Conservation (phyloP, 1,139 yeast genomes). For the Geotrichum citri-aurantii region DNA sequence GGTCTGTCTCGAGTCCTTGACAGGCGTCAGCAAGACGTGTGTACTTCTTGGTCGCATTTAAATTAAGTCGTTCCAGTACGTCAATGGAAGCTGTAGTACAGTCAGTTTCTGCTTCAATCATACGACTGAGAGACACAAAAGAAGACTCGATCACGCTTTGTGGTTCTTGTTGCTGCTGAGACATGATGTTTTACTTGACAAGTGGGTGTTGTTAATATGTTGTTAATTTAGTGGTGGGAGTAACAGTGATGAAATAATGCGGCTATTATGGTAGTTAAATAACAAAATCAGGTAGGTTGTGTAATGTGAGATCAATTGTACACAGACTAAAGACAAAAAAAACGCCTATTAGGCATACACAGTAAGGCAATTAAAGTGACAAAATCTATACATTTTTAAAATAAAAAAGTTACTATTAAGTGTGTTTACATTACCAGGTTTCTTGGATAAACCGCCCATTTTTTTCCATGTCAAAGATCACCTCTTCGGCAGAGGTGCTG, state of each 20-base stretch:
- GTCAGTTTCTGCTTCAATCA: conserved; percentile 35
- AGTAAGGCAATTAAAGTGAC: not conserved
- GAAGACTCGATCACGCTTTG: conserved; percentile 18
- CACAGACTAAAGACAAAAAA: not conserved
- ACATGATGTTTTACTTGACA: not conserved
- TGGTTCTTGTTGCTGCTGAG: conserved; percentile 4
- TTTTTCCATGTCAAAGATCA: conserved; percentile 57
- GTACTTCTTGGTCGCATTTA: conserved; percentile 31
- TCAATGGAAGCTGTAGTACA: conserved; percentile 31
- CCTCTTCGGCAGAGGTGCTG: conserved; percentile 47
- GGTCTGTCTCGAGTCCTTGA: conserved; percentile 26
- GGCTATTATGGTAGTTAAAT: not conserved
- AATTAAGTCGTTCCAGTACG: conserved; percentile 33
- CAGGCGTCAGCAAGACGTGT: conserved; percentile 30
- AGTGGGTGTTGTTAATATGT: not conserved
- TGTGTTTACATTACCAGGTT: conserved; percentile 58
- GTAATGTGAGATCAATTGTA: not conserved
- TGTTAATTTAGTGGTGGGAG: not conserved
- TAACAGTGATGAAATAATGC: not conserved
- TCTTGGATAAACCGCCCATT: conserved; percentile 75
- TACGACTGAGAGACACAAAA: conserved; percentile 22
- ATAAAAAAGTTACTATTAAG: not conserved
- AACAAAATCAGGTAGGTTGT: not conserved
- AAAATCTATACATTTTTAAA: not conserved
- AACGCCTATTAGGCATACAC: not conserved